phyloP scores from a whole-genome alignment of 2,329 filamentous ascomycete species.

The Verticillium tricorpus region DNA sequence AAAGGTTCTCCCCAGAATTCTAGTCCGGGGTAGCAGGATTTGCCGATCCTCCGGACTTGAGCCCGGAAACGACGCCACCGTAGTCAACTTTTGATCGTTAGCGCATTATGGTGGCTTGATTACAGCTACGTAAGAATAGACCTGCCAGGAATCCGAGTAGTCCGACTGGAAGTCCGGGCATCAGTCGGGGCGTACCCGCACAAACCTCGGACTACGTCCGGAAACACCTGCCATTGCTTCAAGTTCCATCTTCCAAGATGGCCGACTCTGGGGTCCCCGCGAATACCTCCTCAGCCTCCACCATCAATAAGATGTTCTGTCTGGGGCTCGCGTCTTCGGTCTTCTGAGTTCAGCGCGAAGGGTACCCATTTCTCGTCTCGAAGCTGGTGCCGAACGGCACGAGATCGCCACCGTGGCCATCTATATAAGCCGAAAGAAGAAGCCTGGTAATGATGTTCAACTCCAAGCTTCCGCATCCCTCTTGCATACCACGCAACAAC shows the following conservation, averaged over 20 bases:
- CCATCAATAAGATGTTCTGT: background rate
- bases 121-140: background rate
- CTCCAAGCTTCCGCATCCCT: background rate
- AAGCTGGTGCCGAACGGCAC: background rate
- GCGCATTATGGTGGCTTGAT: background rate
- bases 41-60: background rate
- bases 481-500: background rate
- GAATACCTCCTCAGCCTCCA: background rate
- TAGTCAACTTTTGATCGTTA: background rate
- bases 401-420: background rate
- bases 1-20: background rate
- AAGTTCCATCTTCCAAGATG: background rate
- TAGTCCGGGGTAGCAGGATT: background rate
- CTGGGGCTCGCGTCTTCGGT: background rate
- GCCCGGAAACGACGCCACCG: background rate
- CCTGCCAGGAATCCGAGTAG: background rate
- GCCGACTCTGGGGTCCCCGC: background rate
- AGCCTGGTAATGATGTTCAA: background rate
- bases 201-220: background rate
- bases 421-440: background rate
- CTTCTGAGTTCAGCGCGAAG: background rate
- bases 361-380: background rate
- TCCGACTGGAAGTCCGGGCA: background rate
- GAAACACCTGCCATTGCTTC: background rate
- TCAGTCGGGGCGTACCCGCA: too few relatives aligned